Base-by-base conservation (phyloP, 1,139 yeast species). In the Saccharomyces pastorianus region DNA sequence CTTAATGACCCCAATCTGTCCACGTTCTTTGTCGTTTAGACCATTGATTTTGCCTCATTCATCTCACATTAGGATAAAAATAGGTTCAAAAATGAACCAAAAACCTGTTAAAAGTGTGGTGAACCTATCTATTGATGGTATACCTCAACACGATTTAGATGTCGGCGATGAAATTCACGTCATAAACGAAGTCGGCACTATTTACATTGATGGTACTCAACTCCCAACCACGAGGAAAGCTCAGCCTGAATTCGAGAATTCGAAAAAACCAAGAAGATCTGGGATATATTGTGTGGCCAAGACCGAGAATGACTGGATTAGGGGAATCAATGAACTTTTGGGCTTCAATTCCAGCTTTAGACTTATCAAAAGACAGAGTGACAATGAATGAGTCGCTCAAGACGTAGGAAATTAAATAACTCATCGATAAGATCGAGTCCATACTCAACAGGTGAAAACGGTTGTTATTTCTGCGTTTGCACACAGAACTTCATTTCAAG, bases 261-360 rank as follows among this genome's bases (percentile, higher is more conserved):
- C 50, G 38, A 53, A 57, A 46, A 51, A 55, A 54, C 28, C 28
- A 4, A 53, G 49, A n/a, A 51, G 49, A 32, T 75, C 81, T 32
- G 96, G 96, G 0, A 82, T 91, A 13, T 89, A 95, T 85, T 90
- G 97, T 71, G 84, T 91, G 4, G 88, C 96, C 0, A 78, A 84
- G 55, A 77, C 84, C 11, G 89, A 84, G 58, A 85, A 86, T 59
- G 97, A 91, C 67, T 91, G 98, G 98, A 88, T 91, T 1, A 80
- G 80, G 57, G 96, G 95, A 51, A 83, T 91, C 55, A 91, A 91
- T 65, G 91, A 88, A 60, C 76, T 91, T 58, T 72, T 91, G 46
- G 97, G 97, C 1, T 91, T 91, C 76, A 91, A 91, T 67, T 83
- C 90, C 20, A 80, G 88, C 52, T 91, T 91, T 68, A 84, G 84